Evolutionary conservation across 345 rosid species (phyloP).

Genomic region (Syzygium aromaticum): DNA sequence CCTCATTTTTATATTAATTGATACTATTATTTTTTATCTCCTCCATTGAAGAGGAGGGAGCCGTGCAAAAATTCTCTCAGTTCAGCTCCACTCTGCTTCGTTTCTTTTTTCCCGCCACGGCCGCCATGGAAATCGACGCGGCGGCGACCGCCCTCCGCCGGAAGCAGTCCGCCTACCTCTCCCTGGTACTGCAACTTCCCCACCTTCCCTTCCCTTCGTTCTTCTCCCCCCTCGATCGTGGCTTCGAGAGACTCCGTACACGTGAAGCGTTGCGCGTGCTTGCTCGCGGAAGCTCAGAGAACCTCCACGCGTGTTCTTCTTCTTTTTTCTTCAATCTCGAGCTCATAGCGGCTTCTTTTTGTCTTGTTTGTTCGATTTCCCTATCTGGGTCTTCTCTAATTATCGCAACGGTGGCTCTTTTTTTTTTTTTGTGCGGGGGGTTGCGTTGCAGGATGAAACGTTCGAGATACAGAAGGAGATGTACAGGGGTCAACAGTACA

Average conservation of each 20-base stretch:
- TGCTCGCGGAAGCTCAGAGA: too few relatives aligned
- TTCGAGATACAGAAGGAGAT: constrained; percentile 62
- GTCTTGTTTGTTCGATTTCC: background rate
- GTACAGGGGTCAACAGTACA: constrained; percentile 87
- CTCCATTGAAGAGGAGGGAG: background rate
- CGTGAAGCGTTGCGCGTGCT: background rate
- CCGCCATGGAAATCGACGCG: constrained; percentile 48
- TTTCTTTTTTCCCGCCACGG: constrained; percentile 24
- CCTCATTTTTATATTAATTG: accelerated
- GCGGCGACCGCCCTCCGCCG: constrained; percentile 33
- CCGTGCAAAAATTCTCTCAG: background rate
- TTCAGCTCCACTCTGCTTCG: background rate
- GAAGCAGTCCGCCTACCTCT: constrained; percentile 41
- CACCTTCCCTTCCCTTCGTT: background rate
- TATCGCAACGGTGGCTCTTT: background rate
- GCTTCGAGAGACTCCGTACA: background rate
- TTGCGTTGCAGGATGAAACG: constrained; percentile 54
- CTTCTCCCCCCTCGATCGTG: background rate
- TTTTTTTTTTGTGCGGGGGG: background rate
- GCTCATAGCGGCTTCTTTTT: background rate
- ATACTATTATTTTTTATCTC: accelerated
- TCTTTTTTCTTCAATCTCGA: background rate
- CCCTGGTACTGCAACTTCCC: constrained; percentile 24
- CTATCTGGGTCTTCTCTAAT: background rate
- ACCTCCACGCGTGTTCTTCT: too few relatives aligned